Evolutionary conservation across 192 early-diverging fungal genomes (phyloP), one percentile per base, ranked within the genome.

Genomic region (Coemansia sp.): DNA sequence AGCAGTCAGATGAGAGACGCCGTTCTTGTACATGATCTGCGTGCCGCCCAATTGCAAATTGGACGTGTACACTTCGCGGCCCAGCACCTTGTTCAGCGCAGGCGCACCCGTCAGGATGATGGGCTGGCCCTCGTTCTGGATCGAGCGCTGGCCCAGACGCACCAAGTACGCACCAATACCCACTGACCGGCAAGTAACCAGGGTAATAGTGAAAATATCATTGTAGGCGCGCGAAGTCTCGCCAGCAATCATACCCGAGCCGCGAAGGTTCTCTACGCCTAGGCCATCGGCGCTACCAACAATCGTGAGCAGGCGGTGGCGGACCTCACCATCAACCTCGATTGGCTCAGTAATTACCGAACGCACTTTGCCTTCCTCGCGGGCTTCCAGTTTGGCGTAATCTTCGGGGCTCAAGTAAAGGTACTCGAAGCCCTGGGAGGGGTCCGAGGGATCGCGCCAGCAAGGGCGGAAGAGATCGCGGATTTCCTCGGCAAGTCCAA

Each of bases 11-110:
- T 99, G 96, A 14, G 97, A 97, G 5, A 99, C 94, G 65, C 97
- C 97, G 85, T 99, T 99, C 85, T 93, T 93, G 87, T 92, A 94
- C 97, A 99, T 99, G 83, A 99, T 97, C 83, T 96, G 95, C 27
- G 96, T 98, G 53, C 97, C 97, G 63, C 97, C 97, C 27, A 99
- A 86, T 81, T 99, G 97, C 78, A 99, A 72, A 85, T 99, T 99
- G 41, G 94, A 96, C 17, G 95, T 91, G 84, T 99, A 99, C 2
- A 99, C 97, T 71, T 99, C 95, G 59, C 96, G 91, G 63, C 97
- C 97, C 42, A 98, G 87, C 1, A 99, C 93, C 86, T 99, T 99
- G 90, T 99, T 99, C 55, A 99, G 82, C 29, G 97, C 96, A 9
- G 89, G 92, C 15, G 96, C 95, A 66, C 97, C 97, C 3, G 97